phyloP scores from a whole-genome alignment of 164 flowering plant species.

The Euptelea pleiosperma region DNA sequence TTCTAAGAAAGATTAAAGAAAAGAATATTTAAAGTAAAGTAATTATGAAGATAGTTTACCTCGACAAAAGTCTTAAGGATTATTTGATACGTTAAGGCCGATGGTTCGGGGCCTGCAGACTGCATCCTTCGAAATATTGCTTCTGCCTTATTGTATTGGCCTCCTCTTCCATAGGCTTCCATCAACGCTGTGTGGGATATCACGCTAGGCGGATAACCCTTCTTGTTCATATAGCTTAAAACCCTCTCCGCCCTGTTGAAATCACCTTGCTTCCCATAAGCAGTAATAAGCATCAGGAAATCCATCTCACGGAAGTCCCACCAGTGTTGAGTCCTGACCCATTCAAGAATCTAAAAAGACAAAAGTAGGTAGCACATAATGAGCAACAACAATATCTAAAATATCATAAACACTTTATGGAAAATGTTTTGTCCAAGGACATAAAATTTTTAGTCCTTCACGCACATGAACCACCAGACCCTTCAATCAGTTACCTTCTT shows the following conservation, averaged over 20 bases:
- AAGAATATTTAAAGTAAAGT: background rate
- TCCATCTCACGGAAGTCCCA: slow-evolving; percentile 95
- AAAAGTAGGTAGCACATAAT: slow-evolving; percentile 4
- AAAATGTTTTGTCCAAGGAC: background rate
- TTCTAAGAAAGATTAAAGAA: background rate
- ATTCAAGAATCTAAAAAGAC: slow-evolving; percentile 73
- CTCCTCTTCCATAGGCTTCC: slow-evolving; percentile 97
- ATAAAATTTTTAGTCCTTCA: background rate
- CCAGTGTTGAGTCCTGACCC: slow-evolving; percentile 91
- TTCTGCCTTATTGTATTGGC: slow-evolving; percentile 75
- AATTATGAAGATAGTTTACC: slow-evolving; percentile 37
- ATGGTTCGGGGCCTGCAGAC: slow-evolving; percentile 90
- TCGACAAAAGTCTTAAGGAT: slow-evolving; percentile 80
- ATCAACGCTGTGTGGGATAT: slow-evolving; percentile 86
- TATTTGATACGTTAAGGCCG: slow-evolving; percentile 90
- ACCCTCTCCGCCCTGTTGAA: slow-evolving; percentile 71
- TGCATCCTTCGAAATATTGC: slow-evolving; percentile 89
- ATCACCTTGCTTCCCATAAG: slow-evolving; percentile 89
- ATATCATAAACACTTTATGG: background rate
- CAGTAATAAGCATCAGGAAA: slow-evolving; percentile 86
- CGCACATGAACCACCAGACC: background rate
- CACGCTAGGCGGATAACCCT: slow-evolving; percentile 72
- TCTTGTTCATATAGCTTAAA: slow-evolving; percentile 65
- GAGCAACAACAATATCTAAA: background rate
- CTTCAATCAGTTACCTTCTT: too few relatives aligned